These are phyloP conservation scores for Starmerella lactis-condensi DNA, from an alignment of 805 yeast genomes.

Conservation along the genomic window DNA sequence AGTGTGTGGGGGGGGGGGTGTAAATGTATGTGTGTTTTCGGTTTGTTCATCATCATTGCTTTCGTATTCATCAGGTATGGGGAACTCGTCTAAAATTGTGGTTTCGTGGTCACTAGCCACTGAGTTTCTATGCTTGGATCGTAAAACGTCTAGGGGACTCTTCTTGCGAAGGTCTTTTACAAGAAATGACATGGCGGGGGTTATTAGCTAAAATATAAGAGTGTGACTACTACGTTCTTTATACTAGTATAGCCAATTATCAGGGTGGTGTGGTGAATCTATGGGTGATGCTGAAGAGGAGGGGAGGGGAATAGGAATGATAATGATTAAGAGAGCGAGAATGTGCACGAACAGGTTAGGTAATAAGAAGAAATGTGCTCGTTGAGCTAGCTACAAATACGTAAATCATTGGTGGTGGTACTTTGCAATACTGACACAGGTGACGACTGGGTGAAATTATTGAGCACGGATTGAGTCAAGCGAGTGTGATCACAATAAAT, in stretches of 20 bases:
- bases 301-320: no score
- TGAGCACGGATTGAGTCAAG: no score
- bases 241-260: background rate
- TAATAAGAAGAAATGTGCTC: no score
- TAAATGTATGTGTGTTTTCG: background rate
- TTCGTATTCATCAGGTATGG: conserved; percentile 7
- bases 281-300: no score
- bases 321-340: no score
- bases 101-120: conserved; percentile 3
- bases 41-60: background rate
- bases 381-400: no score
- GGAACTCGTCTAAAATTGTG: conserved; percentile 12
- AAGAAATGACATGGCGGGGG: conserved; percentile 1
- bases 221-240: conserved; percentile 1
- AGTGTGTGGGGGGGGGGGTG: background rate
- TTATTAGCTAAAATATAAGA: background rate
- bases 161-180: conserved; percentile 4
- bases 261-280: background rate
- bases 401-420: no score
- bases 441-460: no score
- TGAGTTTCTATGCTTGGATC: conserved; percentile 6
- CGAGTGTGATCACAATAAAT: no score
- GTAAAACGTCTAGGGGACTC: conserved; percentile 4
- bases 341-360: no score
- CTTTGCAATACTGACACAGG: no score